Conservation (phyloP, 2,329 filamentous ascomycete species). For the Aspergillus uvarum region DNA sequence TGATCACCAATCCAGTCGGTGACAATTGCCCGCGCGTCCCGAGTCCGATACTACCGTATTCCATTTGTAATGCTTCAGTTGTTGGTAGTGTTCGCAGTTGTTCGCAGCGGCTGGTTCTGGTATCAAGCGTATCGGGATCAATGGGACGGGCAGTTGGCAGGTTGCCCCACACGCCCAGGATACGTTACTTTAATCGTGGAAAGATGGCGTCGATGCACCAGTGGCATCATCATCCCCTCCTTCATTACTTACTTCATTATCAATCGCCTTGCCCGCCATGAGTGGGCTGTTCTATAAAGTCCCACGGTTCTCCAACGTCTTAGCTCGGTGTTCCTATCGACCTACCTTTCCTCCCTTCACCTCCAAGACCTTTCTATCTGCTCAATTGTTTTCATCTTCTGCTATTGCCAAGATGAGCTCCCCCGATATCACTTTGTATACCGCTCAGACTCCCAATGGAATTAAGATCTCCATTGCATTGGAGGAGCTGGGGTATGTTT, state of each 20-base stretch:
- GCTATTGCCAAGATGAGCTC: constrained; percentile 24
- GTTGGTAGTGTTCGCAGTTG: no score
- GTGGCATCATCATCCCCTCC: neutral
- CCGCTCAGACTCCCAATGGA: constrained; percentile 79
- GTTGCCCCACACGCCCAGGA: no score
- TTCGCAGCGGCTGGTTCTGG: neutral
- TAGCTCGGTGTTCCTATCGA: neutral
- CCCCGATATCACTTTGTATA: constrained; percentile 77
- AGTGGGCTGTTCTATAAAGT: constrained; percentile 8
- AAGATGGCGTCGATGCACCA: no score
- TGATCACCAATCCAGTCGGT: neutral
- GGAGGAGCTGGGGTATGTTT: constrained; percentile 68
- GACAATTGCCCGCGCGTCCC: neutral
- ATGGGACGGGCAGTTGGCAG: neutral
- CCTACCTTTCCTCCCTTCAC: neutral
- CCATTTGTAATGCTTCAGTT: neutral
- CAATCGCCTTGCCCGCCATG: neutral
- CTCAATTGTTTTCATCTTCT: neutral
- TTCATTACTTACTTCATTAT: neutral
- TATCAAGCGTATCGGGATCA: neutral
- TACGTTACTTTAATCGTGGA: no score
- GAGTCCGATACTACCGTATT: neutral
- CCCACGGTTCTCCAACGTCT: neutral
- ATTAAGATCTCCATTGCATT: constrained; percentile 85
- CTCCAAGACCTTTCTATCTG: neutral